Percentiles rank a stretch among this genome's conserved stretches.
These are phyloP conservation scores for Globisporangium perplexum DNA, from an alignment of 352 stramenopile species.

Conservation along the genomic window DNA sequence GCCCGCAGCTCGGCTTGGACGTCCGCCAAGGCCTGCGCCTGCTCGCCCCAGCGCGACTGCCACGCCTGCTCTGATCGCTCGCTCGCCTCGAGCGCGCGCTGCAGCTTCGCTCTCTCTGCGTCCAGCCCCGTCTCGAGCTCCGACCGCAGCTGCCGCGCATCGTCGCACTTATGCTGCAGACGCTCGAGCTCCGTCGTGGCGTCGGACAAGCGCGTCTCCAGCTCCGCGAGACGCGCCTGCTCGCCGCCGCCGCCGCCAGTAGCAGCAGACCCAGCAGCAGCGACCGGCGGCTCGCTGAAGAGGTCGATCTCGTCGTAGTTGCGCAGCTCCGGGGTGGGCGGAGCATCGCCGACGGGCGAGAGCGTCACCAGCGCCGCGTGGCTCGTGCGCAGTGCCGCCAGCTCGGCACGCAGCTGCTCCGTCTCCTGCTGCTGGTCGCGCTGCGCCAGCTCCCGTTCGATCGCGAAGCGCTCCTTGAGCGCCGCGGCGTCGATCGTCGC, in stretches of 20 bases:
- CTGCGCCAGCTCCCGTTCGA: slow-evolving; percentile 33
- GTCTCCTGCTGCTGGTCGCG: slow-evolving; percentile 23
- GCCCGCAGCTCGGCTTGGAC: slow-evolving; percentile 1
- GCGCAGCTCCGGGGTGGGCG: slow-evolving; percentile 9
- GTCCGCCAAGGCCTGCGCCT: background rate
- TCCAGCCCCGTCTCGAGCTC: slow-evolving; percentile 11
- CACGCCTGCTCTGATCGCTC: slow-evolving; percentile 6
- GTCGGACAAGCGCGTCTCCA: slow-evolving; percentile 13
- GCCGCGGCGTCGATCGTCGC: slow-evolving; percentile 37
- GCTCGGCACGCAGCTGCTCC: slow-evolving; percentile 10
- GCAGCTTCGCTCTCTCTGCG: slow-evolving; percentile 15
- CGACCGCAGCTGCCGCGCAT: slow-evolving; percentile 15
- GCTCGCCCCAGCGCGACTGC: slow-evolving; percentile 13
- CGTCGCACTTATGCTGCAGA: slow-evolving; percentile 14
- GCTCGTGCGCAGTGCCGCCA: slow-evolving; percentile 8
- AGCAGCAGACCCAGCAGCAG: background rate
- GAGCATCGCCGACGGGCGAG: slow-evolving; percentile 24
- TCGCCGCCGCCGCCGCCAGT: background rate
- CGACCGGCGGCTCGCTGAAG: slow-evolving; percentile 12
- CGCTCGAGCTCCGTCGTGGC: slow-evolving; percentile 4
- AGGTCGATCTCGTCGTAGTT: slow-evolving; percentile 62
- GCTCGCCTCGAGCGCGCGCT: slow-evolving; percentile 11
- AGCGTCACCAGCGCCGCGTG: slow-evolving; percentile 39
- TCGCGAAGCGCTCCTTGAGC: slow-evolving; percentile 45
- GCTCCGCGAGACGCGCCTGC: background rate